Percentiles rank a stretch among this genome's conserved stretches.
Evolutionary conservation across 2,329 filamentous ascomycete genomes (phyloP).

Genomic region (Curvularia sp.): DNA sequence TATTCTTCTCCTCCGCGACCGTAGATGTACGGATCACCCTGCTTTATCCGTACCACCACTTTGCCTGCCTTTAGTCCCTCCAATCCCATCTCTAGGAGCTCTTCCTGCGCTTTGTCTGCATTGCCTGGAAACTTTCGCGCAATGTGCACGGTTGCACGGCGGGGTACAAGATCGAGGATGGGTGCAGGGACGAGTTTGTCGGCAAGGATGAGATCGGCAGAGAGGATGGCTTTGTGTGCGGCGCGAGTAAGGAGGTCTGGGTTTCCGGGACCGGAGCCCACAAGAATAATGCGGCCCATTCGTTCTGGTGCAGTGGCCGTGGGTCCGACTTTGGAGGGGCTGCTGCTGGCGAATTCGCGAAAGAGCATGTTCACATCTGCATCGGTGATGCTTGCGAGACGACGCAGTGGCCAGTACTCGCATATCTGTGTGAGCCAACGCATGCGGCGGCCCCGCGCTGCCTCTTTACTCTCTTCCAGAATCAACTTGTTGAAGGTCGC

Average conservation of each 20-base stretch:
- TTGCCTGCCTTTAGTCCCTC: slow-evolving; percentile 72
- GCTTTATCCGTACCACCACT: slow-evolving; percentile 88
- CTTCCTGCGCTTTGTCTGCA: slow-evolving; percentile 89
- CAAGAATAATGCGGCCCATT: slow-evolving; percentile 80
- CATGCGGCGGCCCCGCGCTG: slow-evolving; percentile 80
- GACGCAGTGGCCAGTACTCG: slow-evolving; percentile 94
- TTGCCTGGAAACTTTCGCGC: slow-evolving; percentile 98
- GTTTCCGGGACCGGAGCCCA: slow-evolving; percentile 90
- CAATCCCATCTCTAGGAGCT: slow-evolving; percentile 81
- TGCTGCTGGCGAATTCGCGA: slow-evolving; percentile 67
- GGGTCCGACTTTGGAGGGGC: slow-evolving; percentile 42
- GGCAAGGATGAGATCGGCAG: slow-evolving; percentile 79
- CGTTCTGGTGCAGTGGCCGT: slow-evolving; percentile 30
- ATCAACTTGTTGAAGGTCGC: slow-evolving; percentile 86
- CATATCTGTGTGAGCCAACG: slow-evolving; percentile 95
- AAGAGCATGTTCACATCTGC: slow-evolving; percentile 79
- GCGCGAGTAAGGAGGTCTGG: slow-evolving; percentile 88
- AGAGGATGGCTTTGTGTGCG: slow-evolving; percentile 76
- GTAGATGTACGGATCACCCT: slow-evolving; percentile 96
- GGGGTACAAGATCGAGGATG: slow-evolving; percentile 87
- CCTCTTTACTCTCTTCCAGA: slow-evolving; percentile 73
- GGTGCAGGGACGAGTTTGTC: slow-evolving; percentile 86
- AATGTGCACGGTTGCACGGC: slow-evolving; percentile 87
- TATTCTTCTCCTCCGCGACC: slow-evolving; percentile 94
- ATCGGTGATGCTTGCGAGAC: slow-evolving; percentile 80